Base-by-base conservation (phyloP, 2,329 filamentous ascomycete species). In the Xylariaceae sp. region DNA sequence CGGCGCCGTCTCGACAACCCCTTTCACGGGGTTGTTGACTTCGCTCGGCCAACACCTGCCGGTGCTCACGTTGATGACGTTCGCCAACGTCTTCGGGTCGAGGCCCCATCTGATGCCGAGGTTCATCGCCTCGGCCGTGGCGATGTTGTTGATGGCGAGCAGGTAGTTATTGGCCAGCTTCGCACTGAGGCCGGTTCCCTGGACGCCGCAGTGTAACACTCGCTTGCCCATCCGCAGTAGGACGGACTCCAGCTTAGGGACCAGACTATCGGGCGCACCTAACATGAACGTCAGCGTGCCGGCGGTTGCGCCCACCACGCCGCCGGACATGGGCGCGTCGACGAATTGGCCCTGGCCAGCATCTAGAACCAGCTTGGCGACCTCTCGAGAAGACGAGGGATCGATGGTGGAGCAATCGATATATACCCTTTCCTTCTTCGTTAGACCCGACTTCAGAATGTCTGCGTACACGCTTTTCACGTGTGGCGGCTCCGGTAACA, bases 161-260 rank as follows among this genome's bases (percentile, higher is more conserved):
- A 98, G 84, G 73, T 99, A 99, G 75, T 99, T 99, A 77, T 99
- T 99, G 50, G 93, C 93, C 29, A 99, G 81, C 77, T 99, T 99
- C 40, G 90, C 95, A 10, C 91, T 90, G 1, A 99, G 82, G 0
- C 95, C 95, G 2, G 90, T 85, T 10, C 92, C 93, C 64, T 96
- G 92, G 0, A 80, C 80, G 3, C 95, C 95, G 67, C 96, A 89
- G 72, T 96, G 92, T 59, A 96, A 81, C 3, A 96, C 89, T 57
- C 88, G 89, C 70, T 87, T 87, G 51, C 95, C 95, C 92, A 99
- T 97, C 58, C 86, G 80, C 20, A 87, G 79, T 4, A 99, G 80
- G 1, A 92, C 80, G 0, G 86, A 81, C 54, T 88, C 88, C 9
- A 90, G 80, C 10, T 84, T 82, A 1, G 85, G 75, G 1, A 95